phyloP scores from a whole-genome alignment of 345 rosid genomes.

The Combretum micranthum region DNA sequence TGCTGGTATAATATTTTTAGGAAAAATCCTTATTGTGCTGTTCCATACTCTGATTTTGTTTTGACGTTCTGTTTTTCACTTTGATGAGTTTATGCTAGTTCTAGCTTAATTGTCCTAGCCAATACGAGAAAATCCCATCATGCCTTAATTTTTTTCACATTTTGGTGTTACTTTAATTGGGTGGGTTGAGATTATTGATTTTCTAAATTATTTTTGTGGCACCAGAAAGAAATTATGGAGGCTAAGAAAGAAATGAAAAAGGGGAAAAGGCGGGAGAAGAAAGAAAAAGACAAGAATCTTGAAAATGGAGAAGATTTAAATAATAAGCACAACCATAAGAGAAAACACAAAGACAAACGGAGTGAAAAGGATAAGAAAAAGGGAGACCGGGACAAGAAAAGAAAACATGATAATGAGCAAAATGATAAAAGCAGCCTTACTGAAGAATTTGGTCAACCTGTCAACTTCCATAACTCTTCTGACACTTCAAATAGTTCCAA shows the following conservation, averaged over 20 bases:
- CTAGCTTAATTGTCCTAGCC: too few species aligned
- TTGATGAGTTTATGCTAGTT: too few species aligned
- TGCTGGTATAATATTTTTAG: too few species aligned
- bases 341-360: constrained; percentile 32
- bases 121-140: too few species aligned
- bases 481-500: constrained; percentile 19
- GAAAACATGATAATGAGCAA: constrained; percentile 11
- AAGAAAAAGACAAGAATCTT: constrained; percentile 19
- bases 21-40: too few species aligned
- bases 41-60: too few species aligned
- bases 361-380: constrained; percentile 22
- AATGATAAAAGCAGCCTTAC: constrained; percentile 26
- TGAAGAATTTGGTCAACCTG: constrained; percentile 24
- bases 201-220: constrained; percentile 17
- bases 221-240: constrained; percentile 32
- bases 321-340: constrained; percentile 28
- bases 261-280: constrained; percentile 23
- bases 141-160: background rate
- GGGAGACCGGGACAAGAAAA: constrained; percentile 21
- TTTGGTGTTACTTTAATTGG: background rate
- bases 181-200: constrained; percentile 14
- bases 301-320: constrained; percentile 22
- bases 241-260: constrained; percentile 21
- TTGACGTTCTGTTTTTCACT: too few species aligned
- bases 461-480: constrained; percentile 29